Conservation (phyloP, 1,284 basidiomycete genomes). For the Sporisorium scitamineum region DNA sequence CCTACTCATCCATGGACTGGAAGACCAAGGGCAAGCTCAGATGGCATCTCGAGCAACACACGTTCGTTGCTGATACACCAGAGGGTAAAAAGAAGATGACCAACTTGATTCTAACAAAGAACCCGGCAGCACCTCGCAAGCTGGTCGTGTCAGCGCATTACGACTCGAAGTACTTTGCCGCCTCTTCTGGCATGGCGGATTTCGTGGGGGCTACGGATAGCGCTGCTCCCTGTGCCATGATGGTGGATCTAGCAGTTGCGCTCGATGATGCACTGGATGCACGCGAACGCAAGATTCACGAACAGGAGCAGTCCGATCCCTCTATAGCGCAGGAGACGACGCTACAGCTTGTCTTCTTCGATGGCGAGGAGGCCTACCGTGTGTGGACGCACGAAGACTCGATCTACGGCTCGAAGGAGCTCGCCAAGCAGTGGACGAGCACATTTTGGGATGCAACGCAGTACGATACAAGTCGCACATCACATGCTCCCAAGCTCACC, state of each 20-base stretch:
- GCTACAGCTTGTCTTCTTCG: conserved; percentile 94
- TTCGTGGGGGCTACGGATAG: conserved; percentile 98
- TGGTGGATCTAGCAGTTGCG: conserved; percentile 63
- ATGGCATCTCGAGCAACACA: conserved; percentile 60
- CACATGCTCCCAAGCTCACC: conserved; percentile 14
- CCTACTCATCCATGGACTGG: conserved; percentile 13
- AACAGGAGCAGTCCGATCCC: conserved; percentile 4
- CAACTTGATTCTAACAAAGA: conserved; percentile 89
- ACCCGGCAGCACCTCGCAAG: conserved; percentile 85
- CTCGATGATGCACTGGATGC: conserved; percentile 59
- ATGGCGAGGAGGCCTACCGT: conserved; percentile 96
- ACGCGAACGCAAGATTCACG: conserved; percentile 36
- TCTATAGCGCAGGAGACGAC: conserved; percentile 78
- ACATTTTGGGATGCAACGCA: conserved; percentile 35
- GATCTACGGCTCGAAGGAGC: conserved; percentile 82
- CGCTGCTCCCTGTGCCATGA: conserved; percentile 91
- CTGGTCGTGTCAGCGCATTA: conserved; percentile 93
- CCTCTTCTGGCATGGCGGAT: conserved; percentile 74
- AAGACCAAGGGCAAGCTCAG: conserved; percentile 25
- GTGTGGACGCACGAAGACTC: conserved; percentile 91
- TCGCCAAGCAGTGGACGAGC: conserved; percentile 49
- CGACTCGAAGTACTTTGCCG: conserved; percentile 93
- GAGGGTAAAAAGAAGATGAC: conserved; percentile 84
- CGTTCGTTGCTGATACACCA: conserved; percentile 75
- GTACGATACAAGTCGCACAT: conserved; percentile 10